Evolutionary conservation across 352 stramenopile genomes (phyloP).

Genomic region (Pythium chondricola): DNA sequence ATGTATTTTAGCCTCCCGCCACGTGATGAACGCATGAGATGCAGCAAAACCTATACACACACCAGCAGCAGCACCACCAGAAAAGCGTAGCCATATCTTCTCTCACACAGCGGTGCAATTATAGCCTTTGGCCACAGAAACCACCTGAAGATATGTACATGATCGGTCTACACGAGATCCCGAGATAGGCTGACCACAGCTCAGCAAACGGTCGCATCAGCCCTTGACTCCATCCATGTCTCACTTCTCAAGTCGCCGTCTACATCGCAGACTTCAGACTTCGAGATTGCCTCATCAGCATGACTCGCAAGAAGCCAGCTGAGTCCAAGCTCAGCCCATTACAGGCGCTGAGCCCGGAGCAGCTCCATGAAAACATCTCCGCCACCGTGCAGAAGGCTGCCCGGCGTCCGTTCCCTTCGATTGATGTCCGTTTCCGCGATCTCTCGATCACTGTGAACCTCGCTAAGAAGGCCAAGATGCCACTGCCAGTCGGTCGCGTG

Average conservation of each 20-base stretch:
- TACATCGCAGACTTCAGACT: background rate
- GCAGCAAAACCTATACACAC: no score
- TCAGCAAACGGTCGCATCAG: no score
- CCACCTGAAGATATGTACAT: no score
- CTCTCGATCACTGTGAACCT: constrained; percentile 31
- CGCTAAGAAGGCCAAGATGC: constrained; percentile 12
- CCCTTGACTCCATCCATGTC: no score
- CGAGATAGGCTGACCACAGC: no score
- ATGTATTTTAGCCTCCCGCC: no score
- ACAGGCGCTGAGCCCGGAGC: constrained; percentile 16
- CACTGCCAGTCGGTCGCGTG: constrained; percentile 5
- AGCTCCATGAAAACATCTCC: constrained; percentile 23
- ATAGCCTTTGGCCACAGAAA: no score
- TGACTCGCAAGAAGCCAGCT: constrained; percentile 4
- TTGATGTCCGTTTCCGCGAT: constrained; percentile 32
- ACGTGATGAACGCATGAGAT: no score
- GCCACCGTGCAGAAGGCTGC: constrained; percentile 13
- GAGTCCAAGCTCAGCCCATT: constrained; percentile 1
- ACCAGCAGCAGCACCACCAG: no score
- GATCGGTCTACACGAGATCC: no score
- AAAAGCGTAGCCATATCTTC: no score
- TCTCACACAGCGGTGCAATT: no score
- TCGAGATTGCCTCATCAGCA: background rate
- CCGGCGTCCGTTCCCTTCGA: constrained; percentile 18
- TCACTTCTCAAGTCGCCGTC: constrained; percentile 4